phyloP scores from a whole-genome alignment of 257 asterid species.

The Agastache rugosa region DNA sequence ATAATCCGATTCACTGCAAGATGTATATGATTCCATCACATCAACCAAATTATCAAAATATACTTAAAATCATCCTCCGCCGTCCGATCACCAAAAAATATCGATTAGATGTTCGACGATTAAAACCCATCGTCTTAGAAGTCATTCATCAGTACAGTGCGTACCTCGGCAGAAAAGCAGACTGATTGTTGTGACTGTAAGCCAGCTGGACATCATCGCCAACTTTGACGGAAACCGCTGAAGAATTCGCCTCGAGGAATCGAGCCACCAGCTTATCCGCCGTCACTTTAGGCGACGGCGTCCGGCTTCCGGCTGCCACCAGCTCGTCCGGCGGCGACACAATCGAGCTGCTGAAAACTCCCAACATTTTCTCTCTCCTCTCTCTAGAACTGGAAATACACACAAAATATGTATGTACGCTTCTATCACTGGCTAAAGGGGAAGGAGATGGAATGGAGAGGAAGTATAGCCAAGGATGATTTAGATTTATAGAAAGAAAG shows the following conservation, averaged over 20 bases:
- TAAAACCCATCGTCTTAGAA: neutral
- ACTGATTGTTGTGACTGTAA: slow-evolving; percentile 73
- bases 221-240: slow-evolving; percentile 80
- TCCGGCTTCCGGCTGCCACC: slow-evolving; percentile 95
- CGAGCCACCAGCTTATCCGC: slow-evolving; percentile 82
- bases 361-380: slow-evolving; percentile 64
- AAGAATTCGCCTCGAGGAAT: slow-evolving; percentile 64
- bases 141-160: neutral
- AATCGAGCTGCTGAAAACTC: slow-evolving; percentile 83
- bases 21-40: neutral
- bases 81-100: slow-evolving; percentile 24
- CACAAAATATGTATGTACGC: neutral
- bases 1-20: neutral
- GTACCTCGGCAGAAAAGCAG: slow-evolving; percentile 80
- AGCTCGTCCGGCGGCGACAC: slow-evolving; percentile 97
- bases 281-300: slow-evolving; percentile 95
- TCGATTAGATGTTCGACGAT: slow-evolving; percentile 17
- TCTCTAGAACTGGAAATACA: slow-evolving; percentile 3
- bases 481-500: slow-evolving; percentile 54
- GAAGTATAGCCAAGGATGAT: slow-evolving; percentile 16
- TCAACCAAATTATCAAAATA: slow-evolving; percentile 10
- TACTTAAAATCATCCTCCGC: neutral
- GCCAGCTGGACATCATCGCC: slow-evolving; percentile 86
- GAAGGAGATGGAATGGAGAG: slow-evolving; percentile 42
- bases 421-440: slow-evolving; percentile 34